Base-by-base conservation (phyloP, 108 stramenopile species). In the Skeletonema costatum region DNA sequence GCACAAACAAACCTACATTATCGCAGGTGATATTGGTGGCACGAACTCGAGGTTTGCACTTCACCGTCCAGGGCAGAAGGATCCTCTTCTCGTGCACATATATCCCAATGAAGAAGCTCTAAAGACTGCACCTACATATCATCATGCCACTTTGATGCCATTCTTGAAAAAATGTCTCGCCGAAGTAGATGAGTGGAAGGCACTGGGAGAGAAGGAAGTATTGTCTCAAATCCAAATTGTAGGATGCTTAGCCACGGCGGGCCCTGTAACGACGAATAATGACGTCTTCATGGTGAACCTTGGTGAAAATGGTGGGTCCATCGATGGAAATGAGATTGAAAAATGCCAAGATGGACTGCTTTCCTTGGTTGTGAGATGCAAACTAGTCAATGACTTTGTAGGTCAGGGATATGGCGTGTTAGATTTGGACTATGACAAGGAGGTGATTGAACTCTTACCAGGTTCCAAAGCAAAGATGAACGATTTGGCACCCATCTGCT, bases 341-440 rank as follows among this genome's bases (percentile, higher is more conserved):
- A 44, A 64, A 8, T 70, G 79, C 35, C 67, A 62, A 29, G 64
- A 83, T 65, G 77, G 74, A 41, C 33, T 74, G 50, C 53, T 87
- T 42, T 46, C 53, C 14, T 46, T 68, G 31, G 87, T 95, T 39
- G 67, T 86, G 19, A 76, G 76, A 53, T 92, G 90, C 75, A 84
- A 81, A 44, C 85, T 99, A 32, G 89, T 99, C 16, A 99, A 99
- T 80, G 98, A 99, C 70, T 98, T 99, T 76, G 97, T 97, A 0
- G 98, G 96, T 5, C 90, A 94, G 38, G 98, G 98, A 32, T 99
- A 97, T 75, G 98, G 98, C 2, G 87, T 95, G 41, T 82, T 99
- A 36, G 97, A 97, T 60, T 83, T 99, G 19, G 80, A 92, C 73
- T 48, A 70, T 30, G 71, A 82, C 1, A 65, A 77, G 11, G 90